phyloP scores from a whole-genome alignment of 2,329 filamentous ascomycete species.

The Fusarium burgessii region DNA sequence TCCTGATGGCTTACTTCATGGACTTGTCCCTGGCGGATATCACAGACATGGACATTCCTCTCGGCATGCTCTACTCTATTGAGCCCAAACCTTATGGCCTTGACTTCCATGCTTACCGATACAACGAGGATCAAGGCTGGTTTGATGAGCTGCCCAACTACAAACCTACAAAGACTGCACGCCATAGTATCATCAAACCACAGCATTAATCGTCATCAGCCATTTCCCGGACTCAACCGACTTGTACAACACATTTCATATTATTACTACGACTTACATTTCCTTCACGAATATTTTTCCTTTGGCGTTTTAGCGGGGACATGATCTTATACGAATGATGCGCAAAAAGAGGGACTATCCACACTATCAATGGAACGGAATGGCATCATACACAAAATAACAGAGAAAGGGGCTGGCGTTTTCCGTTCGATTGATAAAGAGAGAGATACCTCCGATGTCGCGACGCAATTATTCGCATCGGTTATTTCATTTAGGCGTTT shows the following conservation, averaged over 20 bases:
- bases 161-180: slow-evolving; percentile 69
- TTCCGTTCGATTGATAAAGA: slow-evolving; percentile 48
- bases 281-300: slow-evolving; percentile 9
- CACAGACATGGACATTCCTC: slow-evolving; percentile 90
- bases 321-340: slow-evolving; percentile 38
- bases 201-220: neutral
- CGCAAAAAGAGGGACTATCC: slow-evolving; percentile 43
- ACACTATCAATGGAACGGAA: slow-evolving; percentile 47
- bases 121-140: slow-evolving; percentile 80
- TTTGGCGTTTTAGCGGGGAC: slow-evolving; percentile 41
- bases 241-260: slow-evolving; percentile 40
- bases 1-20: slow-evolving; percentile 96
- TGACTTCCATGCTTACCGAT: slow-evolving; percentile 95
- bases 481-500: slow-evolving; percentile 29
- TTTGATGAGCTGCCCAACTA: slow-evolving; percentile 92
- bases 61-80: slow-evolving; percentile 93
- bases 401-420: slow-evolving; percentile 44
- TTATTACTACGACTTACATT: slow-evolving; percentile 18
- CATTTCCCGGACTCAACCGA: slow-evolving; percentile 20
- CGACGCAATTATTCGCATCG: slow-evolving; percentile 40
- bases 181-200: slow-evolving; percentile 47
- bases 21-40: slow-evolving; percentile 91
- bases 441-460: slow-evolving; percentile 46
- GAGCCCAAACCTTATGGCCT: slow-evolving; percentile 98
- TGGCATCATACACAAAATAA: slow-evolving; percentile 39